Percentiles rank a stretch among this genome's conserved stretches.
Evolutionary conservation across 2,329 filamentous ascomycete genomes (phyloP).

Genomic region (Alternaria sp.): DNA sequence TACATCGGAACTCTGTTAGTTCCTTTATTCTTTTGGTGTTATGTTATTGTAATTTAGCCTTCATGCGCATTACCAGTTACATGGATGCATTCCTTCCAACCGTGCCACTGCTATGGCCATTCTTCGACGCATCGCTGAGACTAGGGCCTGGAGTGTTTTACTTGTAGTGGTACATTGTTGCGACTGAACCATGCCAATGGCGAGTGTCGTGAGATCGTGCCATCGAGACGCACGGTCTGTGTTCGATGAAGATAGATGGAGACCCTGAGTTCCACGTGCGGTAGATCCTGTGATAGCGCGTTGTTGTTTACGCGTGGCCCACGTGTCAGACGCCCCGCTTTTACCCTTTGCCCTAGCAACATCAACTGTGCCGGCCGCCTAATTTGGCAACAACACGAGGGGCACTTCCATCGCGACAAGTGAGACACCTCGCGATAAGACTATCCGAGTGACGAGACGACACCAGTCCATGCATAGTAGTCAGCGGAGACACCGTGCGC

Average conservation of each 20-base stretch:
- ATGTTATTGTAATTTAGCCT: not conserved
- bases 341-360: conserved; percentile 11
- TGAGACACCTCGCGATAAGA: not conserved
- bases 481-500: conserved; percentile 38
- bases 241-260: not conserved
- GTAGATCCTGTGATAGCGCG: conserved; percentile 13
- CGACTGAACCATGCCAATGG: not conserved
- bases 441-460: not conserved
- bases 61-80: not conserved
- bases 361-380: conserved; percentile 2
- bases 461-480: conserved; percentile 29
- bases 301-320: conserved; percentile 8
- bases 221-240: not conserved
- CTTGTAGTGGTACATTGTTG: not conserved
- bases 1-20: not conserved
- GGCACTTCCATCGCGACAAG: not conserved
- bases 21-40: not conserved
- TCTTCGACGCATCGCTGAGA: not conserved
- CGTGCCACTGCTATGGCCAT: not conserved
- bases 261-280: not conserved
- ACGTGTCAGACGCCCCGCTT: conserved; percentile 6
- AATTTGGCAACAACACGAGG: conserved; percentile 12
- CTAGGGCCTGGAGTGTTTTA: not conserved
- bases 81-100: not conserved
- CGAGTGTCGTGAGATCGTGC: not conserved